Conservation (phyloP, 2,329 filamentous ascomycete genomes). For the Pseudocercospora crystallina region DNA sequence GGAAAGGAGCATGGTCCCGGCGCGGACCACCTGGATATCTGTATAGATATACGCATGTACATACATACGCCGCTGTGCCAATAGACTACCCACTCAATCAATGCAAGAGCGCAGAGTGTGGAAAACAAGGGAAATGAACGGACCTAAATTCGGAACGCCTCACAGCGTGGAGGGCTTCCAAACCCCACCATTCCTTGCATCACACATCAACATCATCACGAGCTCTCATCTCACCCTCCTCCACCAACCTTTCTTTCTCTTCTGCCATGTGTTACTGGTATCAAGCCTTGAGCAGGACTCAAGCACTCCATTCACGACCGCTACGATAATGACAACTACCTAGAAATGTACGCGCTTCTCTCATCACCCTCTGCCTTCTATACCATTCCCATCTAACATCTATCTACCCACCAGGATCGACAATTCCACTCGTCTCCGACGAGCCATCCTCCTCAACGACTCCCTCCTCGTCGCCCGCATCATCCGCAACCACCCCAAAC, state of each 20-base stretch:
- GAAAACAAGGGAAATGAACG: too few relatives aligned
- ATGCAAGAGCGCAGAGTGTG: background rate
- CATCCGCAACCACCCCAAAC: conserved; percentile 66
- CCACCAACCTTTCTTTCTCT: conserved; percentile 6
- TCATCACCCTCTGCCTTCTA: background rate
- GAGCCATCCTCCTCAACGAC: conserved; percentile 77
- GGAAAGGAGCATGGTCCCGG: too few relatives aligned
- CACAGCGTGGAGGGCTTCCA: too few relatives aligned
- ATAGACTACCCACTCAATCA: conserved; percentile 1
- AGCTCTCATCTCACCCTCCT: background rate
- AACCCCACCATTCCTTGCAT: background rate
- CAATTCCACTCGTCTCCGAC: conserved; percentile 71
- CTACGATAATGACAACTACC: conserved; percentile 8
- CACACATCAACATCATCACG: background rate
- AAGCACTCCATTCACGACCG: conserved; percentile 11
- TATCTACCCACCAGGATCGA: conserved; percentile 63
- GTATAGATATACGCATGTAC: conserved; percentile 2
- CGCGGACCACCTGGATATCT: too few relatives aligned
- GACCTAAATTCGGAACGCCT: too few relatives aligned
- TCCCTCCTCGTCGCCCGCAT: conserved; percentile 73
- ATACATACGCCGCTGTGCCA: conserved; percentile 12
- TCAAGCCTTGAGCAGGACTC: conserved; percentile 23
- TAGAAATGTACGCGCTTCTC: conserved; percentile 15
- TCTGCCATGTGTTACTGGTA: background rate
- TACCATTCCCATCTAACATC: conserved; percentile 7